phyloP scores from a whole-genome alignment of 106 monocot species.

The Phalaenopsis equestris region DNA sequence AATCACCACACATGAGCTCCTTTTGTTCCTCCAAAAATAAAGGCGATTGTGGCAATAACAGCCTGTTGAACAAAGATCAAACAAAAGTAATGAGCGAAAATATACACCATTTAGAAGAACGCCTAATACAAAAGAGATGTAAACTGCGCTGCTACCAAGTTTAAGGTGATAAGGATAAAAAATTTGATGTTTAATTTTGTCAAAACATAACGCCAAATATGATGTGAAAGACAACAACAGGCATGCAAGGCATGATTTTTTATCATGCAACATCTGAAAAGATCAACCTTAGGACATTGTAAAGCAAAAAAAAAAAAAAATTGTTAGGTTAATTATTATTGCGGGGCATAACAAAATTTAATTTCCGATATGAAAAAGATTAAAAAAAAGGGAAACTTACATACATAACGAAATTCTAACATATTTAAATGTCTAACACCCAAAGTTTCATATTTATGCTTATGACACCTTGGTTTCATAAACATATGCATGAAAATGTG shows the following conservation, averaged over 20 bases:
- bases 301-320: too few species aligned
- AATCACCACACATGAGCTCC: conserved; percentile 36
- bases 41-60: conserved; percentile 41
- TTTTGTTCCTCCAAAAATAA: conserved; percentile 40
- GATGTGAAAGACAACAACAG: neutral
- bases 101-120: neutral
- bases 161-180: neutral
- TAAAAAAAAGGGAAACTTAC: too few species aligned
- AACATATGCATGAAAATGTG: too few species aligned
- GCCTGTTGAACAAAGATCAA: conserved; percentile 27
- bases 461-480: too few species aligned
- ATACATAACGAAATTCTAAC: too few species aligned
- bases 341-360: too few species aligned
- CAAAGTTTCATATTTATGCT: too few species aligned
- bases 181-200: neutral
- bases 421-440: too few species aligned
- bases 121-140: neutral
- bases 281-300: neutral
- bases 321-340: too few species aligned
- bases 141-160: neutral
- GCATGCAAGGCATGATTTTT: neutral
- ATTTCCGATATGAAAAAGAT: too few species aligned
- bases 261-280: neutral
- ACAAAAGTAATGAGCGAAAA: neutral
- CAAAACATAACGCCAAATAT: neutral